phyloP scores from a whole-genome alignment of 352 stramenopile genomes.

The Globisporangium yorkense region DNA sequence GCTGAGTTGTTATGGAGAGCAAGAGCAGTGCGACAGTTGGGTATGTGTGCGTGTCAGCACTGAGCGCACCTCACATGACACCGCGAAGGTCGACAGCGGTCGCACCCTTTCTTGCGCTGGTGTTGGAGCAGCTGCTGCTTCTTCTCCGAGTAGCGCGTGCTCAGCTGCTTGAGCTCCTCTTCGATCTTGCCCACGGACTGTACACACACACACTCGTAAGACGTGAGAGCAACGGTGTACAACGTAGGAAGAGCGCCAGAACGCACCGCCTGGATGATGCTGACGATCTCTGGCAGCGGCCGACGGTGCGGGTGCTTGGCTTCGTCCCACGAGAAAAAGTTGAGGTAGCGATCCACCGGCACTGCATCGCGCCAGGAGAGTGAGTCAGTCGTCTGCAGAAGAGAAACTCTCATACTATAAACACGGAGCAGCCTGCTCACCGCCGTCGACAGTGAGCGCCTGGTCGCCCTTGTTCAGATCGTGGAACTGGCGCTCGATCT shows the following conservation, averaged over 20 bases:
- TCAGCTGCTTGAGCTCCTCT: slow-evolving; percentile 96
- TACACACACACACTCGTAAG: slow-evolving; percentile 1
- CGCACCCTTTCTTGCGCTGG: slow-evolving; percentile 91
- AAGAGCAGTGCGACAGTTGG: background rate
- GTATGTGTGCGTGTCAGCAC: too few relatives aligned
- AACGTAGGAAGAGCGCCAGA: background rate
- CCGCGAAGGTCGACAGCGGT: background rate
- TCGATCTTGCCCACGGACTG: slow-evolving; percentile 93
- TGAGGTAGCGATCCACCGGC: slow-evolving; percentile 92
- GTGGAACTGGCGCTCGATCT: slow-evolving; percentile 95
- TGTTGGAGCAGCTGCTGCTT: slow-evolving; percentile 85
- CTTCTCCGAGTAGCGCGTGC: slow-evolving; percentile 92
- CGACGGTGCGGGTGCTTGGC: slow-evolving; percentile 96
- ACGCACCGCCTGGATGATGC: slow-evolving; percentile 89
- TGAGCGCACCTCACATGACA: too few relatives aligned
- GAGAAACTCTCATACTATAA: background rate
- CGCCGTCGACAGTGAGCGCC: slow-evolving; percentile 78
- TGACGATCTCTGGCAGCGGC: slow-evolving; percentile 94
- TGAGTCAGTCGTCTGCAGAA: background rate
- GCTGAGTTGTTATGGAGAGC: slow-evolving; percentile 17
- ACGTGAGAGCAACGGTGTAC: background rate
- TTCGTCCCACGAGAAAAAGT: slow-evolving; percentile 98
- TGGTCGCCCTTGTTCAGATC: slow-evolving; percentile 91
- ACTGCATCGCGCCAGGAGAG: slow-evolving; percentile 30
- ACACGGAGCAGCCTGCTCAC: slow-evolving; percentile 13